Base-by-base conservation (phyloP, 2,329 filamentous ascomycete genomes). In the Alternaria metachromatica region DNA sequence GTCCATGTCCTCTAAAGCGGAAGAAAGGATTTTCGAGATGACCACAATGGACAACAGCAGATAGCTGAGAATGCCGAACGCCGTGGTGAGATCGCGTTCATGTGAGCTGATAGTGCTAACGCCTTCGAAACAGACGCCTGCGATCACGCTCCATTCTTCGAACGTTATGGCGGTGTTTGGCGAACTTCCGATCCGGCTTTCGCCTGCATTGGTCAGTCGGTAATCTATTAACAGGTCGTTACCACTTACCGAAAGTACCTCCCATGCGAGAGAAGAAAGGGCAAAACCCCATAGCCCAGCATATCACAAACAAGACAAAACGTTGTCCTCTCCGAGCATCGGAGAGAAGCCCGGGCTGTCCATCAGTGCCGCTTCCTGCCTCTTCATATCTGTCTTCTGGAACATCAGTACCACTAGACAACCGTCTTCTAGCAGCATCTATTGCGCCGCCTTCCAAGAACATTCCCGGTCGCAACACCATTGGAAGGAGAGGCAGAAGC, bases 211-310 rank as follows among this genome's bases (percentile, higher is more conserved):
- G 18, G 10, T 53, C 4, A 53, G 26, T 2, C n/a, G 2, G 30
- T 21, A 3, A 7, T 23, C 6, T 18, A 1, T 28, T 4, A 6
- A 15, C 11, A 21, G n/a, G 46, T 45, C 37, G 11, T 21, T 18
- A 8, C 49, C 6, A 23, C 49, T 53, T 58, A 65, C 69, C 65
- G 28, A 65, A 69, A 8, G 62, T 67, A 3, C 58, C 66, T 44
- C 60, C 57, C 62, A 68, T 70, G 5, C 64, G 66, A 26, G 61
- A 67, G 13, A 70, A 61, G 41, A 74, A 72, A 1, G 71, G 64
- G 57, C 64, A 72, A 26, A 73, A 63, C 2, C 61, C 64, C 15
- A 69, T 30, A 7, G 66, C 48, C 65, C 66, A 70, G 33, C 69
- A 73, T 12, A 66, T 11, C 2, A 70, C 59, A 9, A 68, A 66